Conservation (phyloP, 345 rosid species). For the Streptanthus diversifolius region DNA sequence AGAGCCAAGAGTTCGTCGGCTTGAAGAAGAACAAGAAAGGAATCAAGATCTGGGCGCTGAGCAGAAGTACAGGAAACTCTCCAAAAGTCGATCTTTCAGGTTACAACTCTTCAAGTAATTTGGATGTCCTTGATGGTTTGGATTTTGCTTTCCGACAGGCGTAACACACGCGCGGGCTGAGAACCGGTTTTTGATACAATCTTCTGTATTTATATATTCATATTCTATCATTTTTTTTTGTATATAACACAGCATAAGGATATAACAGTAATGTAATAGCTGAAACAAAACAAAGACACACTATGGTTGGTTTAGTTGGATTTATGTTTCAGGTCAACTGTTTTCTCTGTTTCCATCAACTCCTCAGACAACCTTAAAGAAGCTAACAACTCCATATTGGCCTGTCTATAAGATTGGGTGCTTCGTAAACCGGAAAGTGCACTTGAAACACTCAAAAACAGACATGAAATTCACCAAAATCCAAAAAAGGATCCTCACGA, state of each 20-base stretch:
- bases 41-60: conserved; percentile 39
- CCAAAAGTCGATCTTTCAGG: conserved; percentile 38
- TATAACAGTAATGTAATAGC: conserved; percentile 15
- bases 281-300: conserved; percentile 21
- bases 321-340: conserved; percentile 32
- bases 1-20: conserved; percentile 64
- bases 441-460: not conserved
- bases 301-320: conserved; percentile 28
- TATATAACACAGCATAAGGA: conserved; percentile 7
- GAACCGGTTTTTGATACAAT: conserved; percentile 14
- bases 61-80: conserved; percentile 71
- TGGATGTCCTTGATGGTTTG: conserved; percentile 60
- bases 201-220: conserved; percentile 14
- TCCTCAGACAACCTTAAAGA: conserved; percentile 26
- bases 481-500: conserved; percentile 17
- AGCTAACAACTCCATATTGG: conserved; percentile 17
- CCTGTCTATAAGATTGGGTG: conserved; percentile 13
- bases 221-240: conserved; percentile 20
- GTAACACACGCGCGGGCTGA: not conserved
- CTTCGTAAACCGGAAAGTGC: conserved; percentile 7
- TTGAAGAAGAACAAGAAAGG: conserved; percentile 34
- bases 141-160: conserved; percentile 23
- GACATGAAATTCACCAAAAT: conserved; percentile 23
- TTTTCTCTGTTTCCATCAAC: conserved; percentile 25
- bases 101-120: conserved; percentile 27